Percentiles rank a stretch among this genome's conserved stretches.
Conservation (phyloP, 371 early-diverging fungal species). For the Cokeromyces recurvatus region DNA sequence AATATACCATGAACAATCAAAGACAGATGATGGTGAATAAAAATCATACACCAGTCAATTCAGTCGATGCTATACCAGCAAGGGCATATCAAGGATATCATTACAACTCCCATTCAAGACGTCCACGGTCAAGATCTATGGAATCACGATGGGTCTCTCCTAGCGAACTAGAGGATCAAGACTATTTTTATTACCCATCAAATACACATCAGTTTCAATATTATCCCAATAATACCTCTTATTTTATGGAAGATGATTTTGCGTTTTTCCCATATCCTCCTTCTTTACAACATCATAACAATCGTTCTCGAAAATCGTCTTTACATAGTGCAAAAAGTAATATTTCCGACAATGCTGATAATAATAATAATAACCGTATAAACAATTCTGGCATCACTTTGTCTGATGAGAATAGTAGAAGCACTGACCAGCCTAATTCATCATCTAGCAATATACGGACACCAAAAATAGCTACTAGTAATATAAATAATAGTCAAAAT, state of each 20-base stretch:
- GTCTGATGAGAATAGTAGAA: neutral
- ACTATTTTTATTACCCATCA: neutral
- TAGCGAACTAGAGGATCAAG: neutral
- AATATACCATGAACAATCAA: too few species aligned
- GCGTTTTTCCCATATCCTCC: too few species aligned
- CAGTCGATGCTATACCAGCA: neutral
- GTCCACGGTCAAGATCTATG: conserved; percentile 11
- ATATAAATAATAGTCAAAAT: too few species aligned
- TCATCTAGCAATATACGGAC: too few species aligned
- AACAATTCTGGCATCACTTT: neutral
- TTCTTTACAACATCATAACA: too few species aligned
- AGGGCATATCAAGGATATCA: neutral
- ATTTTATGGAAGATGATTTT: too few species aligned
- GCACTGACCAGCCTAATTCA: too few species aligned
- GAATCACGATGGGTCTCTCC: conserved; percentile 4
- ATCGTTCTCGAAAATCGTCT: conserved; percentile 16
- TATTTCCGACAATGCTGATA: neutral
- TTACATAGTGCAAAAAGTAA: conserved; percentile 13
- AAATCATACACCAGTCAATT: too few species aligned
- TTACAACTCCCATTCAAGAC: neutral
- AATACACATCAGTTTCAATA: neutral
- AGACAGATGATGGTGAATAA: too few species aligned
- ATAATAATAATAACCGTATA: neutral
- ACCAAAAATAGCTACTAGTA: too few species aligned
- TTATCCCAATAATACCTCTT: neutral